A percentile compares a stretch with the other conserved stretches of the same genome.
These are phyloP conservation scores for Combretum micranthum DNA, from an alignment of 345 rosid species.

Conservation along the genomic window DNA sequence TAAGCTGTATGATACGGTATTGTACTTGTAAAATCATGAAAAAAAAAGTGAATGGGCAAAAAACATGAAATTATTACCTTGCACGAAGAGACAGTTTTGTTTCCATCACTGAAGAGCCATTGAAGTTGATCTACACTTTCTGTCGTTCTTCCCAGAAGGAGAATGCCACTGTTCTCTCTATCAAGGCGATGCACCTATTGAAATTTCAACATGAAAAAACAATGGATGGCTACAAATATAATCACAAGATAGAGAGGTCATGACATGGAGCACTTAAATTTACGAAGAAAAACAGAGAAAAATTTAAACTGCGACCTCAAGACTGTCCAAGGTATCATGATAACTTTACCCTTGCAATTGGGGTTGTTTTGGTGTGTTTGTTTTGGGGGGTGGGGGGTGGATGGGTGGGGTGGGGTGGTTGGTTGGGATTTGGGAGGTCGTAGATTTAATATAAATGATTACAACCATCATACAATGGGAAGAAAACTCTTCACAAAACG, in stretches of 20 bases:
- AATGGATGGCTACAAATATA: background rate
- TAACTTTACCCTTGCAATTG: too few species aligned
- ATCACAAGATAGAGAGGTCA: too few species aligned
- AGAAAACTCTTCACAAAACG: too few species aligned
- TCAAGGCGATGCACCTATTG: conserved; percentile 88
- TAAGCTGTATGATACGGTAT: too few species aligned
- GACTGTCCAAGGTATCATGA: background rate
- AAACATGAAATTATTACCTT: conserved; percentile 35
- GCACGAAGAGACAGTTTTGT: conserved; percentile 38
- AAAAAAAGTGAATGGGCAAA: background rate
- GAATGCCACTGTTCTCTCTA: conserved; percentile 84
- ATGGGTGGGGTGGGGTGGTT: too few species aligned
- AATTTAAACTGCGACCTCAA: conserved; percentile 1
- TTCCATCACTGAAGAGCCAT: conserved; percentile 53
- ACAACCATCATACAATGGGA: too few species aligned
- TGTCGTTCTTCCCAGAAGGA: conserved; percentile 72
- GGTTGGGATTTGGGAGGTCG: too few species aligned
- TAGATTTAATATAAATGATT: too few species aligned
- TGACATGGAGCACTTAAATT: too few species aligned
- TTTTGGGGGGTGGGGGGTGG: too few species aligned
- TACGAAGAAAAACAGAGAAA: background rate
- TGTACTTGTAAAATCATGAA: too few species aligned
- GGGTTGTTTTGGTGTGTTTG: too few species aligned
- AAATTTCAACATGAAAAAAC: conserved; percentile 6
- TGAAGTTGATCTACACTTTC: conserved; percentile 65